Percentiles rank a stretch among this genome's conserved stretches.
Conservation (phyloP, 192 early-diverging fungal species). For the Backusella tuberculispora region DNA sequence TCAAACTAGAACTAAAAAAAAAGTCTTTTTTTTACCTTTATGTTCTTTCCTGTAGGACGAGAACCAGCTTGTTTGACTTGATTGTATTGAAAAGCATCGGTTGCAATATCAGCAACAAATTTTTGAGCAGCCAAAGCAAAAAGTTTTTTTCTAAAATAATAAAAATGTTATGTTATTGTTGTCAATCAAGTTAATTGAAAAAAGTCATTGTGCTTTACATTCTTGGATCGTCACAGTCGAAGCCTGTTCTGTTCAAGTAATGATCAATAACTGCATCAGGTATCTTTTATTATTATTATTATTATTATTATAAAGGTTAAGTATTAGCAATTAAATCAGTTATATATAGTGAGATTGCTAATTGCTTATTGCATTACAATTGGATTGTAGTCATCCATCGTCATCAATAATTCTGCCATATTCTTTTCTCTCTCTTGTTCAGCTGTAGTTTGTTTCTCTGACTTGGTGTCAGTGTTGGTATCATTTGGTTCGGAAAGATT, state of each 20-base stretch:
- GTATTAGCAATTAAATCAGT: neutral
- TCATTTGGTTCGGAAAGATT: slow-evolving; percentile 7
- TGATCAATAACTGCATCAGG: slow-evolving; percentile 96
- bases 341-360: neutral
- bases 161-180: neutral
- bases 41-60: slow-evolving; percentile 43
- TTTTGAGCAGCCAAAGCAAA: slow-evolving; percentile 86
- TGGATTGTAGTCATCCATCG: slow-evolving; percentile 84
- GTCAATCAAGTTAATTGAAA: no score
- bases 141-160: slow-evolving; percentile 66
- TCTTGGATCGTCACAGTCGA: slow-evolving; percentile 77
- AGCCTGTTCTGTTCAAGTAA: slow-evolving; percentile 76
- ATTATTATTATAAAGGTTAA: neutral
- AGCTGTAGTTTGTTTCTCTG: neutral
- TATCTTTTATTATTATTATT: slow-evolving; percentile 65
- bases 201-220: slow-evolving; percentile 42
- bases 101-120: slow-evolving; percentile 84
- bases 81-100: slow-evolving; percentile 82
- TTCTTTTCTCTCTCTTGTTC: slow-evolving; percentile 28
- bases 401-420: slow-evolving; percentile 78
- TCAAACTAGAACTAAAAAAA: neutral
- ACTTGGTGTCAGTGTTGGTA: neutral
- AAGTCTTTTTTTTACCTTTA: neutral
- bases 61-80: slow-evolving; percentile 72
- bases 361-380: slow-evolving; percentile 57